Evolutionary conservation across 129 eudicot genomes (phyloP).

Genomic region (Chrysanthemum lavandulifolium): DNA sequence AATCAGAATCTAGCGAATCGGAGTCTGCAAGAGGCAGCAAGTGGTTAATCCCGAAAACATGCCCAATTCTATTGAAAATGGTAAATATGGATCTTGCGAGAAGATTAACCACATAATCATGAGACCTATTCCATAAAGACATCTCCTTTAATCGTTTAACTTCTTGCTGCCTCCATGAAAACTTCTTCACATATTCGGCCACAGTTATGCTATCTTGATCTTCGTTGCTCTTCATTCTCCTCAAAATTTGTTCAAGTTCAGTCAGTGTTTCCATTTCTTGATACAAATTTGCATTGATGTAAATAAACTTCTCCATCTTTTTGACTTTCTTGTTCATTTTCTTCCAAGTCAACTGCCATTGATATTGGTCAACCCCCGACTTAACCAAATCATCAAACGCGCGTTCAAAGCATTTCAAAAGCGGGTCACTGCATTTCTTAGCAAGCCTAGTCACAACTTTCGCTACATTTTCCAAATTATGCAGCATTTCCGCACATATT

Average conservation of each 20-base stretch:
- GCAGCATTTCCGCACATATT: conserved; percentile 62
- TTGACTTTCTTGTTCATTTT: conserved; percentile 71
- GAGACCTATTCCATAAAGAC: conserved; percentile 69
- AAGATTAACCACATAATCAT: conserved; percentile 61
- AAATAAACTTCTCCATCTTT: conserved; percentile 69
- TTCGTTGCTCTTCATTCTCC: conserved; percentile 60
- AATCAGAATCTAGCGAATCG: conserved; percentile 33
- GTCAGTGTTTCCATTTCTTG: conserved; percentile 74
- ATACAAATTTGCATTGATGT: conserved; percentile 54
- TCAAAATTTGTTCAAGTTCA: conserved; percentile 71
- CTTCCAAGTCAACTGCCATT: conserved; percentile 63
- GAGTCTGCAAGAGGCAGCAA: conserved; percentile 42
- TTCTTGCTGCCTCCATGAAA: conserved; percentile 60
- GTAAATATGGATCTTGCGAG: conserved; percentile 69
- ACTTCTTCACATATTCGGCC: conserved; percentile 50
- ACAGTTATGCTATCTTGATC: conserved; percentile 47
- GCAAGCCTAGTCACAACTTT: conserved; percentile 61
- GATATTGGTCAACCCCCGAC: conserved; percentile 51
- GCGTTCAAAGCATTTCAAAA: conserved; percentile 58
- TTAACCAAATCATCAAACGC: conserved; percentile 51
- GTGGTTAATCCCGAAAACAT: conserved; percentile 60
- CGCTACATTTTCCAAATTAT: conserved; percentile 56
- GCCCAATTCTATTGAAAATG: conserved; percentile 48
- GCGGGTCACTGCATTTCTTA: conserved; percentile 62
- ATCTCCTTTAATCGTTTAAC: conserved; percentile 63